phyloP scores from a whole-genome alignment of 2,329 filamentous ascomycete species.

The Pseudocercospora vitis region DNA sequence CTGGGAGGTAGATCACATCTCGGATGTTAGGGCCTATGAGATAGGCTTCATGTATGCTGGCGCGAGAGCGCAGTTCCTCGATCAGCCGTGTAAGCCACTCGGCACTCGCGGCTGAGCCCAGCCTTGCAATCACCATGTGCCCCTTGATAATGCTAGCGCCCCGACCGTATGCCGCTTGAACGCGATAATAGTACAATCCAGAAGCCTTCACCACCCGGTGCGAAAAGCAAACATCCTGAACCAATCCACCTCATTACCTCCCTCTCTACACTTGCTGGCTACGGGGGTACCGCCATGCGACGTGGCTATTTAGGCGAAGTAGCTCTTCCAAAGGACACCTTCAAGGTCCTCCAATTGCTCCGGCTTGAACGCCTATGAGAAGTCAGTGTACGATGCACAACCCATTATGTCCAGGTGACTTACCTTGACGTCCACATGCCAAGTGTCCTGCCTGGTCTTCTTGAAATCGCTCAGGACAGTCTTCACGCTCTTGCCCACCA shows the following conservation, averaged over 20 bases:
- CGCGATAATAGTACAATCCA: background rate
- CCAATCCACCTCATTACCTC: background rate
- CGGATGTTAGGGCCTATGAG: too few species aligned
- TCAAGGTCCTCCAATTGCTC: constrained; percentile 95
- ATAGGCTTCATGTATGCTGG: too few species aligned
- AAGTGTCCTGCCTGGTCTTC: constrained; percentile 98
- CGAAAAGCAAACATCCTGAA: background rate
- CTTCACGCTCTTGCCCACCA: constrained; percentile 96
- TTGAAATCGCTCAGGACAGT: constrained; percentile 94
- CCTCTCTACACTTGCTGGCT: background rate
- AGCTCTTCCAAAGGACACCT: constrained; percentile 98
- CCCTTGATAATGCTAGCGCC: background rate
- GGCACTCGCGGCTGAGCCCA: too few species aligned
- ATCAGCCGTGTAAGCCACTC: too few species aligned
- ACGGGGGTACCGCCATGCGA: background rate
- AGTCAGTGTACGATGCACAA: constrained; percentile 25
- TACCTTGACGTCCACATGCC: constrained; percentile 97
- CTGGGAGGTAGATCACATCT: too few species aligned
- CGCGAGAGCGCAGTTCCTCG: too few species aligned
- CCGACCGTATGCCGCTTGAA: background rate
- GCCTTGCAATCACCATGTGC: too few species aligned
- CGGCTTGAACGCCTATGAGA: constrained; percentile 69
- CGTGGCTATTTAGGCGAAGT: constrained; percentile 69
- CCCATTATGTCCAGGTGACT: too few species aligned
- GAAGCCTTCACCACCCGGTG: background rate